Evolutionary conservation across 176 grass and related monocot genomes (phyloP), one percentile per base, ranked within the genome.

Genomic region (Aegilops longissima): DNA sequence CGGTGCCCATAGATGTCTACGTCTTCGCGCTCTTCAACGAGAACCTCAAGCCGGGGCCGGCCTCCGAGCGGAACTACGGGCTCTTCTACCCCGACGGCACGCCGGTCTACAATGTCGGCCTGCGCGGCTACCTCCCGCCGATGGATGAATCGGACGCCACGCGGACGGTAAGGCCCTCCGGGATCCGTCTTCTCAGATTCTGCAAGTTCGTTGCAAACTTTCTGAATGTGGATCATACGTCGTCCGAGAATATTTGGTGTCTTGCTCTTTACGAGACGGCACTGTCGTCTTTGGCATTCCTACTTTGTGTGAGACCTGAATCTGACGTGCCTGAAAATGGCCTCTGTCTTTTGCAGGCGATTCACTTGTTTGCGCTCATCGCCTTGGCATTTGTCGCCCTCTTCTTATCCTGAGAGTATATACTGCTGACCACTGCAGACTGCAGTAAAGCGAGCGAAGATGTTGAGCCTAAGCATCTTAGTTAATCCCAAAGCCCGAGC

Each of bases 21-120:
- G 96, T 98, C 2, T 98, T 98, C 80, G 96, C 96, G 73, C 36
- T 95, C 1, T 98, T 95, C 80, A 98, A 98, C 8, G 96, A 98
- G 86, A 91, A 98, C 84, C 75, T 95, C 4, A 98, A 98, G 85
- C 96, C 92, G 0, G 96, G 96, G 14, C 96, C 96, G 7, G 86
- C 93, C 2, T 98, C 96, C 9, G 93, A 98, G 7, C 80, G 96
- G 76, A 92, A 98, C 86, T 98, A 98, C 24, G 96, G 96, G 6
- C 36, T 98, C 3, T 92, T 94, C 45, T 92, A 95, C 81, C 96
- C 96, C 9, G 96, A 98, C 51, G 96, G 96, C 65, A 88, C 63
- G 18, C 96, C 96, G 12, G 91, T 90, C 20, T 98, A 98, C 86
- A 76, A 98, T 35, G 91, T 98, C 39, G 96, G 96, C 0, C 59